Base-by-base conservation (phyloP, 306 rosid species). In the Prunus campanulata region DNA sequence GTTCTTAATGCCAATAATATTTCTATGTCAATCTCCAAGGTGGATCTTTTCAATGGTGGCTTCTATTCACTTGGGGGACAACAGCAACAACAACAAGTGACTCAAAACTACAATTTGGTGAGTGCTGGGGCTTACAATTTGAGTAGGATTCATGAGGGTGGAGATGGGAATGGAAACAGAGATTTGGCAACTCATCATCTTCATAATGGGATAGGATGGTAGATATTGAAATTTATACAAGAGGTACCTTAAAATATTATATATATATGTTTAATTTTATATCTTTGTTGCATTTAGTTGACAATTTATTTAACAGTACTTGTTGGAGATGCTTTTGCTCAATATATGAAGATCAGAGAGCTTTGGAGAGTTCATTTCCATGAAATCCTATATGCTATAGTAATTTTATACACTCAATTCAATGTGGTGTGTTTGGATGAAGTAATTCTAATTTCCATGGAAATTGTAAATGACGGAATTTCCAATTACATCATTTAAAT, bases 191-290 rank as follows among this genome's bases (percentile, higher is more conserved):
- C 62, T 56, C 62, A 82, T 74, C 82, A 83, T 63, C 90, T 83
- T 72, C 87, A 86, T 79, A 84, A 85, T 72, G 81, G 92, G 69
- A 78, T 90, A 79, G 90, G 83, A 66, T 91, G 95, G 94, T 89
- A 85, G 84, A 85, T 42, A 39, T 4, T 49, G 54, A 35, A 29
- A 52, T 14, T 5, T 55, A 22, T 8, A 24, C 16, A 32, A 65
- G 12, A 61, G 35, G 63, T 11, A 7, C 2, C 16, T n/a, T 25
- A 20, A 6, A 35, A 30, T 39, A 39, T 39, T 52, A 59, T 59
- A 15, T 30, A 8, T 30, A 8, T 39, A 7, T 25, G 50, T 66
- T 56, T 68, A 8, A 66, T 16, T n/a, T 16, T 13, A n/a, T 57
- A 27, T 47, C 24, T 68, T 61, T 77, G 49, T 49, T 75, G 54